Base-by-base conservation (phyloP, 495 filamentous ascomycete genomes). In the Cercophora samala region DNA sequence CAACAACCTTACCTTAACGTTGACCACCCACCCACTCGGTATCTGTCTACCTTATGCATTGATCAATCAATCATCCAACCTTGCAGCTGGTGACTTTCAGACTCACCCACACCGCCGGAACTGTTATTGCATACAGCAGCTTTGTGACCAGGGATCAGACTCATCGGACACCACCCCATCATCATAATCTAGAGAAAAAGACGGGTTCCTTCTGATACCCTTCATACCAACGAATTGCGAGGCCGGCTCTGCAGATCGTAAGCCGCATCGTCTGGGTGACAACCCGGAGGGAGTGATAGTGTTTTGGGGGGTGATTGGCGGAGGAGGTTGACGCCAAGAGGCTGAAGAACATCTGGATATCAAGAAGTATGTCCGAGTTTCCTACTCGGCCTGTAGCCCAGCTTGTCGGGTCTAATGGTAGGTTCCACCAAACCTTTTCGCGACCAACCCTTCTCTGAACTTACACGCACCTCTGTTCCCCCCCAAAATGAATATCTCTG, bases 341-440 rank as follows among this genome's bases (percentile, higher is more conserved):
- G 11, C 37, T 46, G 37, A 46, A 46, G 15, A 46, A 46, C 37
- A 46, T 29, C 26, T 29, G 26, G 26, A 29, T 46, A 1, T 46
- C 37, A 46, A 18, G 37, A 11, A 46, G 13, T 21, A 56, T 23
- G 53, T 8, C 53, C n/a, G 53, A 56, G n/a, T 78, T 80, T 58
- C 78, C 78, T 37, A 66, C 77, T 65, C 76, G 70, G 77, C 78
- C 78, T 55, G 71, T 78, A 55, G 76, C 78, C 32, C 74, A 79
- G 51, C 71, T 80, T 21, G 58, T 76, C 19, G 78, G 78, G 18
- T 78, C 78, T 23, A 79, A 75, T 64, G 77, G 78, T 79, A 66
- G 58, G 69, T 66, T 22, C 22, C 61, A 42, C 15, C 17, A 24
- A 17, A 8, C 3, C 18, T 29, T 23, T n/a, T 11, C 22, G 3